Percentiles rank a stretch among this genome's conserved stretches.
phyloP scores from a whole-genome alignment of 2,329 filamentous ascomycete genomes.

The Penicillium frequentans region DNA sequence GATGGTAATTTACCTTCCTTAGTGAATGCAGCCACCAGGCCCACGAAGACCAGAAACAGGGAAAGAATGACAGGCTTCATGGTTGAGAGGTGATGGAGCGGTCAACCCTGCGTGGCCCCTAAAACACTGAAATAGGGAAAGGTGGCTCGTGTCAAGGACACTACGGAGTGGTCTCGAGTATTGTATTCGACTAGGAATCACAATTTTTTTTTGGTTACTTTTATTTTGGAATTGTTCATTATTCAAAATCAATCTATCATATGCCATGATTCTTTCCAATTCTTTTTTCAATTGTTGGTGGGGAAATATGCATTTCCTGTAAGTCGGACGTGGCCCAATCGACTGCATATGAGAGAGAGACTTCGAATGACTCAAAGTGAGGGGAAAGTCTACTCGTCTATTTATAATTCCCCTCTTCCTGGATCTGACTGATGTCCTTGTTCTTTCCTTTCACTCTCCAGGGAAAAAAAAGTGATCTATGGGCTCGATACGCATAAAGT shows the following conservation, averaged over 20 bases:
- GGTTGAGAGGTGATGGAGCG: slow-evolving; percentile 35
- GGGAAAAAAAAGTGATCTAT: background rate
- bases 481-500: background rate
- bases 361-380: background rate
- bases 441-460: background rate
- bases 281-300: background rate
- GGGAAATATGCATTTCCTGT: background rate
- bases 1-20: slow-evolving; percentile 68
- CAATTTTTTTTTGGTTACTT: background rate
- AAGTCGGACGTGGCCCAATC: background rate
- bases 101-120: slow-evolving; percentile 24
- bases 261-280: no score
- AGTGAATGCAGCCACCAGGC: slow-evolving; percentile 73
- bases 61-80: slow-evolving; percentile 71
- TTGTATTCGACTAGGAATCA: background rate
- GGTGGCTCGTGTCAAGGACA: background rate
- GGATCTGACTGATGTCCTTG: background rate
- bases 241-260: background rate
- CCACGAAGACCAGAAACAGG: slow-evolving; percentile 67
- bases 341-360: background rate
- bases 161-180: no score
- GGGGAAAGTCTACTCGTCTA: background rate
- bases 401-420: background rate
- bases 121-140: slow-evolving; percentile 2
- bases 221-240: background rate